Evolutionary conservation across 257 asterid species (phyloP).

Genomic region (Verbascum thapsus): DNA sequence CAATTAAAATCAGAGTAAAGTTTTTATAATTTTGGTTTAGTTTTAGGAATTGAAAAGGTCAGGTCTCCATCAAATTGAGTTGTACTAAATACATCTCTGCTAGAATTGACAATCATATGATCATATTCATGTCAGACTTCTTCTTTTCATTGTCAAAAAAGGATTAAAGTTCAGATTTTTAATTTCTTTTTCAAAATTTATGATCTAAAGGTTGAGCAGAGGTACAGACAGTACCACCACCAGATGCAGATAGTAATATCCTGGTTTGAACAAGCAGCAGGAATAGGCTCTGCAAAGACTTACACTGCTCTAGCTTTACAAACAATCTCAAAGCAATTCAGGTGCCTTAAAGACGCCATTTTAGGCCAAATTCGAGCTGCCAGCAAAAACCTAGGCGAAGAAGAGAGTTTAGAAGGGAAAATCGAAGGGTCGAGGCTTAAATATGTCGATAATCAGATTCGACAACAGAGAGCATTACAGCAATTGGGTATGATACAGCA

Average conservation of each 20-base stretch:
- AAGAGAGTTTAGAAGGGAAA: constrained; percentile 57
- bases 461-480: constrained; percentile 93
- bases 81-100: constrained; percentile 9
- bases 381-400: constrained; percentile 82
- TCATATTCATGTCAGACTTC: constrained; percentile 29
- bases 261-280: constrained; percentile 94
- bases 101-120: constrained; percentile 27
- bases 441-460: constrained; percentile 77
- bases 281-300: constrained; percentile 77
- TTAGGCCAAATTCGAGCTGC: constrained; percentile 70
- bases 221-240: constrained; percentile 90
- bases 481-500: constrained; percentile 98
- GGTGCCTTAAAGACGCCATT: constrained; percentile 92
- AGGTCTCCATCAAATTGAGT: constrained; percentile 18
- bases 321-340: constrained; percentile 91
- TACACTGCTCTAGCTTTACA: constrained; percentile 91
- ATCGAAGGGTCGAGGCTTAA: constrained; percentile 83
- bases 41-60: background rate
- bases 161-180: background rate
- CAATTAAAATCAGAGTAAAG: background rate
- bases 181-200: constrained; percentile 14
- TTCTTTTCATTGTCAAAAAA: constrained; percentile 28
- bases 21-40: background rate
- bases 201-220: constrained; percentile 75
- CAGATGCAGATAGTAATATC: constrained; percentile 87